These are phyloP conservation scores for Cryptosporidium bovis DNA, from an alignment of 169 alveolate species.

Conservation along the genomic window DNA sequence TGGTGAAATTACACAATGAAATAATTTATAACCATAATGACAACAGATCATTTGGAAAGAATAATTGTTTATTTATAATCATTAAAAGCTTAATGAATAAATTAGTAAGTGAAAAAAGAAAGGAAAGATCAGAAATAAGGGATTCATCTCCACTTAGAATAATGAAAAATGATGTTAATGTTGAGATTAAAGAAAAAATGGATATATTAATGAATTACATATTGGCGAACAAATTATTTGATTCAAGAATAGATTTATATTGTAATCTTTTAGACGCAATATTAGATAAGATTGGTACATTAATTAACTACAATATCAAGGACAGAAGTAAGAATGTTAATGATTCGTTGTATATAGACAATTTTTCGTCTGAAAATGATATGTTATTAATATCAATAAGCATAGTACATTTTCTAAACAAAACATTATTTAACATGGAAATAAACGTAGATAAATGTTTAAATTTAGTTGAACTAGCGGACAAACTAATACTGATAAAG, in stretches of 20 bases:
- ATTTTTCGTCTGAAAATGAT: background rate
- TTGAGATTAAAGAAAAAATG: background rate
- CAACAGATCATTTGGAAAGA: background rate
- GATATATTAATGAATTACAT: slow-evolving; percentile 20
- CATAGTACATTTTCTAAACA: slow-evolving; percentile 10
- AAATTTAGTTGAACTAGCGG: slow-evolving; percentile 9
- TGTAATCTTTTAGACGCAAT: background rate
- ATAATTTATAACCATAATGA: slow-evolving; percentile 1
- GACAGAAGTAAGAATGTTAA: background rate
- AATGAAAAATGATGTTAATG: background rate
- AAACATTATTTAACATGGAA: background rate
- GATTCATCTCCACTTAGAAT: background rate
- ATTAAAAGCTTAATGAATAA: slow-evolving; percentile 3
- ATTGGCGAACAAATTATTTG: background rate
- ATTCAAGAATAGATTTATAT: background rate
- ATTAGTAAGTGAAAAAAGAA: background rate
- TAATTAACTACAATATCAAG: background rate
- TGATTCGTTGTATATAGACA: background rate
- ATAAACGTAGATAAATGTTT: background rate
- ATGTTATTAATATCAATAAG: slow-evolving; percentile 20
- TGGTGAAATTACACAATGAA: slow-evolving; percentile 23
- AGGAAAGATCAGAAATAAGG: background rate
- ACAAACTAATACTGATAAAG: slow-evolving; percentile 2
- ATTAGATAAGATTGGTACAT: slow-evolving; percentile 4
- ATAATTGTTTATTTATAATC: slow-evolving; percentile 14